A percentile compares a stretch with the other conserved stretches of the same genome.
Conservation (phyloP, 331 rosid species). For the Phaseolus coccineus region DNA sequence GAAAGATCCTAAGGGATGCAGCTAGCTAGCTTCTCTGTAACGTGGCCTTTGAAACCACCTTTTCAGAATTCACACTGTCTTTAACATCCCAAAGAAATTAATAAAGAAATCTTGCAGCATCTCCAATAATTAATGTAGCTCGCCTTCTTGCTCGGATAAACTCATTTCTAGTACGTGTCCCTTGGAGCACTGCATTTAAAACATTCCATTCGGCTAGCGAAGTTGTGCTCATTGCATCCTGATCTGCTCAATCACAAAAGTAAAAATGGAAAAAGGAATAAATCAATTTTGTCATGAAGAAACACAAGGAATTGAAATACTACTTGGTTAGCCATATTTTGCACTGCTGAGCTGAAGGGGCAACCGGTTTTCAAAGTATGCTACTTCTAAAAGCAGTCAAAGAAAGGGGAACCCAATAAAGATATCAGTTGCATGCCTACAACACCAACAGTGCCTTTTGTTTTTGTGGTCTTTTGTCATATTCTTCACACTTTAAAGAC, state of each 20-base stretch:
- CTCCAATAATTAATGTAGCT: constrained; percentile 34
- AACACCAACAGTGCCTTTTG: constrained; percentile 31
- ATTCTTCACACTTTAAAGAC: constrained; percentile 35
- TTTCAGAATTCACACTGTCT: constrained; percentile 30
- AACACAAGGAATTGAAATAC: background rate
- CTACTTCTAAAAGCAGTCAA: constrained; percentile 58
- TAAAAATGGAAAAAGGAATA: too few relatives aligned
- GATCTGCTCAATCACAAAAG: constrained; percentile 54
- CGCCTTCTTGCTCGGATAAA: constrained; percentile 48
- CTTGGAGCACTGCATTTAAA: constrained; percentile 98
- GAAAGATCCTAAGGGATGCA: constrained; percentile 54
- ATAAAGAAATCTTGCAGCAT: constrained; percentile 49
- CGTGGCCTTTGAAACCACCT: constrained; percentile 46
- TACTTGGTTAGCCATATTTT: background rate
- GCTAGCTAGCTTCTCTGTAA: constrained; percentile 45
- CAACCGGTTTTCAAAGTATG: constrained; percentile 40
- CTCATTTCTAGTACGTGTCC: constrained; percentile 70
- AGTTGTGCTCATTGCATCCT: constrained; percentile 98
- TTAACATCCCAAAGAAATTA: constrained; percentile 51
- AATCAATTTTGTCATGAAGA: background rate
- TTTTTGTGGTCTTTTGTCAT: constrained; percentile 31
- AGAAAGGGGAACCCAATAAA: constrained; percentile 36
- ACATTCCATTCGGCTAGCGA: constrained; percentile 95
- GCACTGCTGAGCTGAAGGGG: constrained; percentile 15
- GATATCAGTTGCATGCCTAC: constrained; percentile 40